Evolutionary conservation across 2,329 filamentous ascomycete genomes (phyloP).

Genomic region (Tolypocladium endophyticum): DNA sequence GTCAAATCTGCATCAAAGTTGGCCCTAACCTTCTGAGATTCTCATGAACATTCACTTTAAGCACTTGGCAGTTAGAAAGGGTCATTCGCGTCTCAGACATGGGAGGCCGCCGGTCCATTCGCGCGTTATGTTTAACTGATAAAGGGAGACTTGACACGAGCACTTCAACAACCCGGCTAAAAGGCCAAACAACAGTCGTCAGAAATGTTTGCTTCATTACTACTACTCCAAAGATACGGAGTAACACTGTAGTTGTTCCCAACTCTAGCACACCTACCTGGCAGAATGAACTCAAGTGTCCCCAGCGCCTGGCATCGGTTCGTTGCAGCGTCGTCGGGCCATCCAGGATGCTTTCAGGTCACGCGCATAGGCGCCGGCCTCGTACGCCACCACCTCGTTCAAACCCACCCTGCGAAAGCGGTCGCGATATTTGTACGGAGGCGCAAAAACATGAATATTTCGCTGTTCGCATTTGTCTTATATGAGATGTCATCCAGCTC

Average conservation of each 20-base stretch:
- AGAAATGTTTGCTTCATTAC: background rate
- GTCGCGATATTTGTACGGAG: background rate
- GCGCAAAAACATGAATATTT: background rate
- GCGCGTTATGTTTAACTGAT: background rate
- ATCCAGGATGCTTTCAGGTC: background rate
- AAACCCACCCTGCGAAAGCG: background rate
- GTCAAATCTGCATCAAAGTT: background rate
- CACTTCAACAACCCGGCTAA: background rate
- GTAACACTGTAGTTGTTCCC: too few relatives aligned
- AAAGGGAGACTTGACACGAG: background rate
- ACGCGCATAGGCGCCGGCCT: background rate
- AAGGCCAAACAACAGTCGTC: background rate
- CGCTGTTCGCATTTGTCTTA: background rate
- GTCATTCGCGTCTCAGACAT: background rate
- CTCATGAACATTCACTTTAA: background rate
- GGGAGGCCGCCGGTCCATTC: background rate
- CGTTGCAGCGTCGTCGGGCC: background rate
- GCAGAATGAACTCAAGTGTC: background rate
- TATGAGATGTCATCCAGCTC: background rate
- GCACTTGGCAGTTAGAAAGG: background rate
- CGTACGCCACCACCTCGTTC: background rate
- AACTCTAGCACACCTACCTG: background rate
- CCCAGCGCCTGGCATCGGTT: background rate
- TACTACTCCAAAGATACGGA: too few relatives aligned
- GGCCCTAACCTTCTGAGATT: background rate